Evolutionary conservation across 148 eudicot species (phyloP), one percentile per base, ranked within the genome.

Genomic region (Polygonum aviculare): DNA sequence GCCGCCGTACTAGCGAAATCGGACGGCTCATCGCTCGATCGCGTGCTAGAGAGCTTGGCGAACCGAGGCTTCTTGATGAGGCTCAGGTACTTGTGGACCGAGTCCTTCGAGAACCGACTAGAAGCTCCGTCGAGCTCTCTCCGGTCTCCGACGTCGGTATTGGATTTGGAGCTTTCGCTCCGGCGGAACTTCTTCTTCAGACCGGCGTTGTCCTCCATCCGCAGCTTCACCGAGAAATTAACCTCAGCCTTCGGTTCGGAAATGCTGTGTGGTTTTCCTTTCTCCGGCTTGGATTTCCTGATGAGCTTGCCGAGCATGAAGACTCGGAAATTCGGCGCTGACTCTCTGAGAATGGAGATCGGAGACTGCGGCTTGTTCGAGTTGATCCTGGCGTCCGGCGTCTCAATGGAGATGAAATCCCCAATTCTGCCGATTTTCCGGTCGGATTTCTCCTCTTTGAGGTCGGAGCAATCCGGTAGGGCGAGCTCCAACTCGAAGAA

Each of bases 41-140:
- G 18, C 51, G 62, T 79, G 69, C 69, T 84, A 12, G 89, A 81
- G 19, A 67, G 83, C 79, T 67, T 85, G n/a, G 63, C 65, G 74
- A 85, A 82, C 38, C 86, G 40, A 50, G 88, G 90, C 72, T 81
- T 89, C 72, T 67, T 67, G 15, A 89, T 81, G 41, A 87, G 73
- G 47, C 81, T 89, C 72, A 89, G 48, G 62, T 89, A 89, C 81
- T 82, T 89, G 36, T 81, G 79, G 4, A 85, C 79, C 11, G 72
- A 72, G 19, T 77, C 78, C 45, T 79, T 78, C 0, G 78, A 15
- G 21, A 84, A 80, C 19, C 73, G 78, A 75, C 72, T 81, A 31
- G 87, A 41, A 1, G 81, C 77, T 48, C n/a, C 69, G 31, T 76
- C 80, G 5, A 59, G n/a, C 4, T 77, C 48, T 22, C 76, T 49